These are phyloP conservation scores for Debaryomyces psychrophilus DNA, from an alignment of 1,139 yeast genomes.

Conservation along the genomic window DNA sequence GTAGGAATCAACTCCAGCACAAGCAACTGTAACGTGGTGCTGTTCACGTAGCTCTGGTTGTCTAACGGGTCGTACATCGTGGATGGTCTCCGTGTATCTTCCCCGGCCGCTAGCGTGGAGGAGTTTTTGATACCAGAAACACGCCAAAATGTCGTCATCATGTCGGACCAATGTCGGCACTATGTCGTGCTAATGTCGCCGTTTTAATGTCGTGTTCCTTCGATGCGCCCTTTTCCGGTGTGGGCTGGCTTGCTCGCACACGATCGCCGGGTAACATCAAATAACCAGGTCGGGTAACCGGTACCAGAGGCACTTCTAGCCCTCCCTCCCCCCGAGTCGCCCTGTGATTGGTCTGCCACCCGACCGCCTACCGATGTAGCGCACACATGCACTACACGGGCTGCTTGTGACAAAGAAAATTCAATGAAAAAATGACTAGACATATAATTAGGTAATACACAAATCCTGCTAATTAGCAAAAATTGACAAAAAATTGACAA, in stretches of 20 bases:
- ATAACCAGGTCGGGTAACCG: background rate
- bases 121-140: background rate
- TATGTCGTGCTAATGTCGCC: too few species aligned
- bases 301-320: background rate
- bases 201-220: too few species aligned
- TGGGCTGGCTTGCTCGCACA: background rate
- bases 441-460: conserved; percentile 7
- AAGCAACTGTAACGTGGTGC: conserved; percentile 58
- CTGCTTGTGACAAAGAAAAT: background rate
- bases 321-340: too few species aligned
- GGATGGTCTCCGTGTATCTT: background rate
- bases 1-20: conserved; percentile 77
- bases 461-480: conserved; percentile 5
- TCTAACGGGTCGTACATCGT: conserved; percentile 10
- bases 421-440: conserved; percentile 4
- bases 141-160: too few species aligned
- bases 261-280: background rate
- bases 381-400: conserved; percentile 1
- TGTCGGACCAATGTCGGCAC: background rate
- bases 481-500: background rate
- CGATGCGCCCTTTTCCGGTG: background rate
- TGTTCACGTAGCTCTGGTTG: conserved; percentile 40
- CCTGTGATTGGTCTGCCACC: conserved; percentile 4
- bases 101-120: background rate
- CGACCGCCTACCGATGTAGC: background rate